Evolutionary conservation across 805 yeast species (phyloP).

Genomic region (Kuraishia molischiana): DNA sequence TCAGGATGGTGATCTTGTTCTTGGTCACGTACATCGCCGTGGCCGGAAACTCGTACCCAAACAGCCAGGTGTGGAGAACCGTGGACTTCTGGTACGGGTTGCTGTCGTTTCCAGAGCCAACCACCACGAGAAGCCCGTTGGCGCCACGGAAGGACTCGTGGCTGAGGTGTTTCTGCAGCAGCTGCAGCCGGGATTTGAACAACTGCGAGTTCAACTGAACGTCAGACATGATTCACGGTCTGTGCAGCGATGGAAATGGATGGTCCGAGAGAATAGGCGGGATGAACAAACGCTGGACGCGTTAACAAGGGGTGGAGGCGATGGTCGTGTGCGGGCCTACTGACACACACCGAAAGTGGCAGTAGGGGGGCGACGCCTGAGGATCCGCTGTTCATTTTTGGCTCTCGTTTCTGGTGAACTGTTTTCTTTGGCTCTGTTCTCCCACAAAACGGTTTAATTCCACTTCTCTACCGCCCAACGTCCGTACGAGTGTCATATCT

Average conservation of each 20-base stretch:
- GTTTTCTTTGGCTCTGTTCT: too few relatives aligned
- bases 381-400: too few relatives aligned
- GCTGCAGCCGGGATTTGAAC: conserved; percentile 45
- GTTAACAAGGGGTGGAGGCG: too few relatives aligned
- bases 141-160: conserved; percentile 28
- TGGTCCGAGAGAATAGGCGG: neutral
- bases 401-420: too few relatives aligned
- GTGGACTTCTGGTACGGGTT: conserved; percentile 87
- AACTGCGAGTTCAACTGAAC: conserved; percentile 41
- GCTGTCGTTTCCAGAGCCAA: conserved; percentile 81
- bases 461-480: too few relatives aligned
- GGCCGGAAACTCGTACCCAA: conserved; percentile 95
- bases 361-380: neutral
- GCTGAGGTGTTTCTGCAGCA: conserved; percentile 23
- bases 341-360: too few relatives aligned
- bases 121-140: conserved; percentile 50
- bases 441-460: too few relatives aligned
- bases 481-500: too few relatives aligned
- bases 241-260: neutral
- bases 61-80: conserved; percentile 79
- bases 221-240: conserved; percentile 35
- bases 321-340: too few relatives aligned
- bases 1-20: conserved; percentile 52
- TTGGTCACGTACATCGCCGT: conserved; percentile 62
- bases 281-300: too few relatives aligned